phyloP scores from a whole-genome alignment of 1,139 yeast genomes.

The Taphrina confusa region DNA sequence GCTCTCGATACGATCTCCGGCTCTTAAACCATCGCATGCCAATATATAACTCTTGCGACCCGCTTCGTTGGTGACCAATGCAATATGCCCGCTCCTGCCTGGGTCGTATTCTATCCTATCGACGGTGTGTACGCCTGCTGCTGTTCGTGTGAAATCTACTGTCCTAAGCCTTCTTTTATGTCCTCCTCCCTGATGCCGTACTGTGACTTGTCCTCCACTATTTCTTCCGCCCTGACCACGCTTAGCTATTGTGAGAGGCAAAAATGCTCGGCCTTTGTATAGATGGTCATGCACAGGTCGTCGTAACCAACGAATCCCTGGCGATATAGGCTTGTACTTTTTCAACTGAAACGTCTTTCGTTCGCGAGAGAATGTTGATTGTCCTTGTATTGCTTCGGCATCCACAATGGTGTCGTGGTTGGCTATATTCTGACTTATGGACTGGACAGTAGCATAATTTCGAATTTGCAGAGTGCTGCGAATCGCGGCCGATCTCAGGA shows the following conservation, averaged over 20 bases:
- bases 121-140: constrained; percentile 74
- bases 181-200: constrained; percentile 97
- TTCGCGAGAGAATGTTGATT: not conserved
- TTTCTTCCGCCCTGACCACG: constrained; percentile 87
- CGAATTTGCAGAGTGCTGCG: not conserved
- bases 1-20: constrained; percentile 87
- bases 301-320: constrained; percentile 68
- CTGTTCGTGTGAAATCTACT: constrained; percentile 70
- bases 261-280: constrained; percentile 80
- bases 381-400: not conserved
- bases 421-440: not conserved
- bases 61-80: constrained; percentile 69
- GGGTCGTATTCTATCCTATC: constrained; percentile 95
- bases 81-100: constrained; percentile 90
- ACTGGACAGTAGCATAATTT: constrained; percentile 11
- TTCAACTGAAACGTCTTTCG: constrained; percentile 36
- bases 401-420: not conserved
- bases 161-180: constrained; percentile 83
- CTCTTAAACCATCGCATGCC: constrained; percentile 90
- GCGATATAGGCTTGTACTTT: constrained; percentile 40
- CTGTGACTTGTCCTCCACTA: constrained; percentile 80
- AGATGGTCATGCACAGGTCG: constrained; percentile 84
- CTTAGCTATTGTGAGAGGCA: constrained; percentile 71
- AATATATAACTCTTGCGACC: constrained; percentile 73
- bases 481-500: not conserved